Percentiles rank a stretch among this genome's conserved stretches.
Evolutionary conservation across 345 rosid species (phyloP).

Genomic region (Microcos paniculata): DNA sequence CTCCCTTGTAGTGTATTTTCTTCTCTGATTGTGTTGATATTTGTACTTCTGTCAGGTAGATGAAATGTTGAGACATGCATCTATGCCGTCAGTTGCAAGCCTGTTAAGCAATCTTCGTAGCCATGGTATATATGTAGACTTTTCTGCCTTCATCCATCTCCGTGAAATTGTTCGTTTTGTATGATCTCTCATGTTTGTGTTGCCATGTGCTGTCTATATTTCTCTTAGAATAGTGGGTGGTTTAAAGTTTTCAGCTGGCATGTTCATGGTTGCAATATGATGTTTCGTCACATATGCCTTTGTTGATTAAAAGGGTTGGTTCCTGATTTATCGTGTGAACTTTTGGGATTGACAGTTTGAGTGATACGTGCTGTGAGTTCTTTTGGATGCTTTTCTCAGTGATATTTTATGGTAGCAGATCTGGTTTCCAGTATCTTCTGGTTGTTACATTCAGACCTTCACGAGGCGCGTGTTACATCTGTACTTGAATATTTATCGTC

Average conservation of each 20-base stretch:
- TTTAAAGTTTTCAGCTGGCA: neutral
- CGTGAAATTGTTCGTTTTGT: neutral
- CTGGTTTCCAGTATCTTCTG: slow-evolving; percentile 65
- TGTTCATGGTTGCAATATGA: neutral
- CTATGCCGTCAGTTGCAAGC: slow-evolving; percentile 58
- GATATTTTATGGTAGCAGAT: slow-evolving; percentile 42
- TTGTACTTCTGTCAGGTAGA: slow-evolving; percentile 48
- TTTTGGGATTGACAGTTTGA: slow-evolving; percentile 5
- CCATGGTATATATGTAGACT: slow-evolving; percentile 48
- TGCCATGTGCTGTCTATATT: neutral
- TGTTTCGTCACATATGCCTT: neutral
- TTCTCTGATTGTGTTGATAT: neutral
- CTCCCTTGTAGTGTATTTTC: neutral
- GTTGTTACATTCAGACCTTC: slow-evolving; percentile 80
- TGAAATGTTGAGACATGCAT: slow-evolving; percentile 68
- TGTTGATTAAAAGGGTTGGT: neutral
- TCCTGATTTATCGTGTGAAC: neutral
- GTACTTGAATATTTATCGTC: slow-evolving; percentile 77
- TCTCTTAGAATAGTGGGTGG: neutral
- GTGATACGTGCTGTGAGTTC: neutral
- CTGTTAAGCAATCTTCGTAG: slow-evolving; percentile 72
- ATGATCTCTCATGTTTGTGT: neutral
- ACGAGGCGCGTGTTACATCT: slow-evolving; percentile 52
- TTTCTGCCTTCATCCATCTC: slow-evolving; percentile 5
- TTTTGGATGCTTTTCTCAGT: slow-evolving; percentile 14